Percentiles rank a stretch among this genome's conserved stretches.
Evolutionary conservation across 1,284 basidiomycete genomes (phyloP).

Genomic region (Ganoderma resinaceum): DNA sequence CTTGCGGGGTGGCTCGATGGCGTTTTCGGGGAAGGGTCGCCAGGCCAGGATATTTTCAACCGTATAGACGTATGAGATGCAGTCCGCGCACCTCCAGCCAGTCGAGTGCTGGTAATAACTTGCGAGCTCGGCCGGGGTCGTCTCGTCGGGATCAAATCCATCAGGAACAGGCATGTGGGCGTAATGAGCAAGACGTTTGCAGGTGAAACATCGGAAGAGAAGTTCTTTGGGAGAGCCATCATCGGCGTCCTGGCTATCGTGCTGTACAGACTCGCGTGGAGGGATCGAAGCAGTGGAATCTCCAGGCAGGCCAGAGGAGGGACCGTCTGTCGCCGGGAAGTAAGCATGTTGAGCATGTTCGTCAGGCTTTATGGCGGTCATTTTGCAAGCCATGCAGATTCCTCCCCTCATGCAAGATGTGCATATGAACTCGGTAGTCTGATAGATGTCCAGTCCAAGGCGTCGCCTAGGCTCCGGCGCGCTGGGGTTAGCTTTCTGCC

Average conservation of each 20-base stretch:
- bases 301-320: conserved; percentile 19
- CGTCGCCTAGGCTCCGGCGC: conserved; percentile 45
- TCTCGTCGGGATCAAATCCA: conserved; percentile 44
- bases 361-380: conserved; percentile 59
- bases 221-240: conserved; percentile 47
- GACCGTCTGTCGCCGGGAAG: conserved; percentile 3
- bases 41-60: conserved; percentile 93
- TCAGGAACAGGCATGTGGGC: conserved; percentile 67
- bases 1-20: conserved; percentile 55
- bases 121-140: conserved; percentile 56
- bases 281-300: conserved; percentile 9
- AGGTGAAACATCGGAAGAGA: conserved; percentile 82
- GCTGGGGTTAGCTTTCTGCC: conserved; percentile 37
- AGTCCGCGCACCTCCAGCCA: conserved; percentile 84
- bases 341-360: conserved; percentile 19
- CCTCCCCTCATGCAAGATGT: conserved; percentile 78
- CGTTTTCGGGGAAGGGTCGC: conserved; percentile 77
- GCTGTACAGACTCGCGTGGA: background rate
- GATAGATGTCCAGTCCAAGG: conserved; percentile 54
- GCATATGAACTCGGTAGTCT: conserved; percentile 83
- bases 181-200: conserved; percentile 85
- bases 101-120: conserved; percentile 66
- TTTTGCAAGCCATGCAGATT: conserved; percentile 80
- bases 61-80: conserved; percentile 71
- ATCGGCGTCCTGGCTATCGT: conserved; percentile 25